Conservation (phyloP, 2,329 filamentous ascomycete genomes). For the Monosporascus cannonballus region DNA sequence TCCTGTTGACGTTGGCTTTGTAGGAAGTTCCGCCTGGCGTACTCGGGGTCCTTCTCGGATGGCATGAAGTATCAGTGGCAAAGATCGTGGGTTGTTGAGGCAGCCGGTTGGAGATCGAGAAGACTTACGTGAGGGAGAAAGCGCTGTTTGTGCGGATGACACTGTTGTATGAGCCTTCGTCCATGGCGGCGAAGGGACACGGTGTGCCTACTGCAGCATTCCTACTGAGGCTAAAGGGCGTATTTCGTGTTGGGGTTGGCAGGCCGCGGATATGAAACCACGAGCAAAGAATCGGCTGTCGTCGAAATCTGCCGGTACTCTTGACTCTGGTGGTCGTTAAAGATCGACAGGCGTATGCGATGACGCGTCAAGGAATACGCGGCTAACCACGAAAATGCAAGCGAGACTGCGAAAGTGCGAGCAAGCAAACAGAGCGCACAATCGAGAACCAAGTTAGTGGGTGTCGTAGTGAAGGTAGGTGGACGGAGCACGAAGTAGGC, state of each 20-base stretch:
- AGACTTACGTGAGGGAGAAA: constrained; percentile 18
- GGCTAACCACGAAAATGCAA: no score
- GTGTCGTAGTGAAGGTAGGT: no score
- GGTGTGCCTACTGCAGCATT: constrained; percentile 16
- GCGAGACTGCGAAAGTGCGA: no score
- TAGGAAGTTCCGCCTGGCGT: constrained; percentile 38
- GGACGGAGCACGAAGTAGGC: no score
- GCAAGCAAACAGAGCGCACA: no score
- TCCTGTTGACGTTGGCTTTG: constrained; percentile 79
- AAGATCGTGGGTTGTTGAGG: background rate
- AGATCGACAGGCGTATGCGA: no score
- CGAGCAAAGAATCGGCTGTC: background rate
- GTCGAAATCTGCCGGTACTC: no score
- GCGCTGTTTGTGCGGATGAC: constrained; percentile 16
- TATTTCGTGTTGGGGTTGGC: background rate
- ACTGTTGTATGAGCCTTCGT: constrained; percentile 20
- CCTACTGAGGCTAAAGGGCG: background rate
- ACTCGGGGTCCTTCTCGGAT: constrained; percentile 12
- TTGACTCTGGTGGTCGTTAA: no score
- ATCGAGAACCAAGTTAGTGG: no score
- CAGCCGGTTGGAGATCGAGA: background rate
- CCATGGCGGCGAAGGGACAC: constrained; percentile 13
- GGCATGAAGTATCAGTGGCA: constrained; percentile 6
- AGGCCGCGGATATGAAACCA: background rate
- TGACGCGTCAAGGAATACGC: no score